Evolutionary conservation across 345 rosid species (phyloP).

Genomic region (Eucalyptus coolabah): DNA sequence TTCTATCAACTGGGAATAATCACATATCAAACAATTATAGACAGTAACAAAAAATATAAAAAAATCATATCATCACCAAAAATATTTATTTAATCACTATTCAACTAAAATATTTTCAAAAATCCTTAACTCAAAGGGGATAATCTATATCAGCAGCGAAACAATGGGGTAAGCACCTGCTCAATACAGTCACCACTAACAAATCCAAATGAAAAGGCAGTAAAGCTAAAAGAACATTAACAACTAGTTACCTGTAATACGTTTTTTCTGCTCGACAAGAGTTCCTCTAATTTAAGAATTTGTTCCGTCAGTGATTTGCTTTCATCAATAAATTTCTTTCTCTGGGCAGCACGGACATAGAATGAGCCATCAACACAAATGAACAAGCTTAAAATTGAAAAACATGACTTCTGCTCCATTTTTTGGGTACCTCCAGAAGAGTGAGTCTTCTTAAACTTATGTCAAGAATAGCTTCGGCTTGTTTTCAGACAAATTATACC

Average conservation of each 20-base stretch:
- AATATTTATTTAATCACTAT: not conserved
- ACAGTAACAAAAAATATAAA: not conserved
- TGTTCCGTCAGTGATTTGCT: conserved; percentile 51
- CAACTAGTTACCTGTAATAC: conserved; percentile 50
- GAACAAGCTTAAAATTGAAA: not conserved
- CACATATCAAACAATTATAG: not conserved
- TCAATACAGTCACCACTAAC: not conserved
- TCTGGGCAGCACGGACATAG: conserved; percentile 24
- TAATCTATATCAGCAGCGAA: not conserved
- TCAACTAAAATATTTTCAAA: not conserved
- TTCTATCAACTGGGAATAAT: conserved; percentile 43
- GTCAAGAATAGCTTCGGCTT: conserved; percentile 86
- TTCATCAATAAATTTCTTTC: conserved; percentile 69
- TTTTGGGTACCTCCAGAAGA: conserved; percentile 61
- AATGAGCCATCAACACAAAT: not conserved
- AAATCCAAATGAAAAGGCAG: not conserved
- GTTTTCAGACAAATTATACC: conserved; percentile 67
- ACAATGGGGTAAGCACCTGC: not conserved
- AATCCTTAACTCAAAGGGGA: not conserved
- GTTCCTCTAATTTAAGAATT: conserved; percentile 58
- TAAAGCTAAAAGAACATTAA: not conserved
- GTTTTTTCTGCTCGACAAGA: conserved; percentile 62
- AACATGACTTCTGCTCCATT: not conserved
- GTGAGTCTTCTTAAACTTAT: conserved; percentile 72
- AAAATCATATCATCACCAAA: not conserved